Conservation (phyloP, 345 rosid species). For the Arabidopsis suecica region DNA sequence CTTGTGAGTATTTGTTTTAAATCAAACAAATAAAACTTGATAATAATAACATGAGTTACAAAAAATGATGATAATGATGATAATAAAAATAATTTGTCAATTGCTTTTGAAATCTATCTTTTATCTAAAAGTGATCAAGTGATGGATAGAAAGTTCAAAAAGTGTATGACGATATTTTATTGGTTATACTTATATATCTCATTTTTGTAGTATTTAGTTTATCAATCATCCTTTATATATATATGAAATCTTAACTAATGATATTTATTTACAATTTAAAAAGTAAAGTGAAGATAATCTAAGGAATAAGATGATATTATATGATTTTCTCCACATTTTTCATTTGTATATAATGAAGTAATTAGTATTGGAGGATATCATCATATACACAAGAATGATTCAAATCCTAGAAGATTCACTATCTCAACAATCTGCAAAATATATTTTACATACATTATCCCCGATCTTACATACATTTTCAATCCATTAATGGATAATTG, state of each 20-base stretch:
- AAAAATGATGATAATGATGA: too few species aligned
- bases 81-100: too few species aligned
- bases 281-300: background rate
- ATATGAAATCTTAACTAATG: background rate
- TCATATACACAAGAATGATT: background rate
- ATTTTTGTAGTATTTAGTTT: background rate
- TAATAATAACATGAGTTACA: too few species aligned
- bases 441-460: background rate
- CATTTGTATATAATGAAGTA: background rate
- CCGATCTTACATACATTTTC: background rate
- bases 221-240: background rate
- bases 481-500: background rate
- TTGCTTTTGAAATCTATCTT: too few species aligned
- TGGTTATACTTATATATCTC: background rate
- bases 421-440: constrained; percentile 13
- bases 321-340: background rate
- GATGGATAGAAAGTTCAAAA: background rate
- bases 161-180: background rate
- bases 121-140: background rate
- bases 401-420: constrained; percentile 13
- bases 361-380: constrained; percentile 1
- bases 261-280: background rate
- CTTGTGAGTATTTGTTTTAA: too few species aligned
- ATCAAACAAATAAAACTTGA: too few species aligned
- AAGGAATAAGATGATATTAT: background rate